Evolutionary conservation across 73 alveolate species (phyloP).

Genomic region (Stentor coeruleus): DNA sequence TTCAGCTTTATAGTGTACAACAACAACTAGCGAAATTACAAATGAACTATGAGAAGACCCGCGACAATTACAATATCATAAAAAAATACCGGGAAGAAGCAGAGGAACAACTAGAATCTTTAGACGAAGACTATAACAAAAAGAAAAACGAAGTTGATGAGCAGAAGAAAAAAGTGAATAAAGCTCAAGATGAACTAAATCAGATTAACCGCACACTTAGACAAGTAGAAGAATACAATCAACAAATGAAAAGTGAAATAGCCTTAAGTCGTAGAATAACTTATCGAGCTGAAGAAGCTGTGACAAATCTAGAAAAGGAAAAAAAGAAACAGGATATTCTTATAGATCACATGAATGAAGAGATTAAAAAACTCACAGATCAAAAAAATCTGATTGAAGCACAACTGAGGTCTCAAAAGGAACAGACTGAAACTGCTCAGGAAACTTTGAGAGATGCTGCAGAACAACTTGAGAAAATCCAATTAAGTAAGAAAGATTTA

Average conservation of each 20-base stretch:
- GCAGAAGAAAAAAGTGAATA: slow-evolving; percentile 60
- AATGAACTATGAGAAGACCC: slow-evolving; percentile 77
- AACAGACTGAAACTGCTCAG: slow-evolving; percentile 86
- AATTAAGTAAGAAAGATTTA: slow-evolving; percentile 72
- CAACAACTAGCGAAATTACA: slow-evolving; percentile 81
- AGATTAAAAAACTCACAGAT: slow-evolving; percentile 73
- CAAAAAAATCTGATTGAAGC: slow-evolving; percentile 71
- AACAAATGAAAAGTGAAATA: slow-evolving; percentile 93
- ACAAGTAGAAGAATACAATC: slow-evolving; percentile 92
- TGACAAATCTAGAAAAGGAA: slow-evolving; percentile 75
- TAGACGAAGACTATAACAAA: slow-evolving; percentile 58
- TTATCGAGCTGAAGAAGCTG: slow-evolving; percentile 93
- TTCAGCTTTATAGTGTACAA: slow-evolving; percentile 78
- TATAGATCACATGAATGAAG: slow-evolving; percentile 85
- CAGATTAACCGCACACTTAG: slow-evolving; percentile 77
- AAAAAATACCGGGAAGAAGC: slow-evolving; percentile 74
- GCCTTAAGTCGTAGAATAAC: slow-evolving; percentile 84
- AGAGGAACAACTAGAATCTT: slow-evolving; percentile 64
- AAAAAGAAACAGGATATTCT: slow-evolving; percentile 79
- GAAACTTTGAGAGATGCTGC: slow-evolving; percentile 88
- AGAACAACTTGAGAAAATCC: slow-evolving; percentile 71
- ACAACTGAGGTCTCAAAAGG: slow-evolving; percentile 63
- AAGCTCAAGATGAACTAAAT: slow-evolving; percentile 83
- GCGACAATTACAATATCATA: slow-evolving; percentile 77
- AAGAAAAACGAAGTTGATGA: slow-evolving; percentile 84